phyloP scores from a whole-genome alignment of 352 stramenopile genomes.

The Phytophthora idaei region DNA sequence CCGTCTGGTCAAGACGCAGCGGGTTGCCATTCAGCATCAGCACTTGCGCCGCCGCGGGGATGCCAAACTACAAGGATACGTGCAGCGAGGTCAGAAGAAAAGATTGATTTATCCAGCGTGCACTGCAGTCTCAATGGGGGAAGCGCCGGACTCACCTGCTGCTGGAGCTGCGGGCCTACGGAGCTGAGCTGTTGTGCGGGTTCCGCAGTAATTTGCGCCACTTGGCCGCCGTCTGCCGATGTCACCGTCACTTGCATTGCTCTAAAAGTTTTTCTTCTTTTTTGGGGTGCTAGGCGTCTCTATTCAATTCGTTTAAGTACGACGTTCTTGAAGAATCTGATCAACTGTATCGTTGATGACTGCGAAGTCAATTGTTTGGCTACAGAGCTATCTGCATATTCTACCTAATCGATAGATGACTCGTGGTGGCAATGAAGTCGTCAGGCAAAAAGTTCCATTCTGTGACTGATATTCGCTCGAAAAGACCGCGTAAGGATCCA shows the following conservation, averaged over 20 bases:
- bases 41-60: slow-evolving; percentile 56
- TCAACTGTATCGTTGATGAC: slow-evolving; percentile 16
- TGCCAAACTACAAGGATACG: slow-evolving; percentile 60
- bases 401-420: slow-evolving; percentile 6
- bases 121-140: neutral
- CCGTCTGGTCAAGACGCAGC: slow-evolving; percentile 57
- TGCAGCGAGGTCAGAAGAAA: neutral
- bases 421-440: neutral
- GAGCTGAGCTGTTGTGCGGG: slow-evolving; percentile 52
- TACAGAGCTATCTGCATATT: slow-evolving; percentile 1
- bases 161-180: slow-evolving; percentile 51
- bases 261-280: slow-evolving; percentile 12
- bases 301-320: neutral
- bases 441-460: neutral
- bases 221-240: slow-evolving; percentile 61
- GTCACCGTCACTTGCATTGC: slow-evolving; percentile 72
- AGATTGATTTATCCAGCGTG: slow-evolving; percentile 1
- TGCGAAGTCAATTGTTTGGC: slow-evolving; percentile 14
- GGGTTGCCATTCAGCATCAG: slow-evolving; percentile 70
- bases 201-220: slow-evolving; percentile 59
- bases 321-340: neutral
- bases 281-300: neutral
- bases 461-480: slow-evolving; percentile 11
- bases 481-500: slow-evolving; percentile 2
- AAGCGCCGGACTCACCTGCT: slow-evolving; percentile 41